Percentiles rank a stretch among this genome's conserved stretches.
These are phyloP conservation scores for Zoysia pacifica DNA, from an alignment of 176 grass and related monocot species.

Conservation along the genomic window DNA sequence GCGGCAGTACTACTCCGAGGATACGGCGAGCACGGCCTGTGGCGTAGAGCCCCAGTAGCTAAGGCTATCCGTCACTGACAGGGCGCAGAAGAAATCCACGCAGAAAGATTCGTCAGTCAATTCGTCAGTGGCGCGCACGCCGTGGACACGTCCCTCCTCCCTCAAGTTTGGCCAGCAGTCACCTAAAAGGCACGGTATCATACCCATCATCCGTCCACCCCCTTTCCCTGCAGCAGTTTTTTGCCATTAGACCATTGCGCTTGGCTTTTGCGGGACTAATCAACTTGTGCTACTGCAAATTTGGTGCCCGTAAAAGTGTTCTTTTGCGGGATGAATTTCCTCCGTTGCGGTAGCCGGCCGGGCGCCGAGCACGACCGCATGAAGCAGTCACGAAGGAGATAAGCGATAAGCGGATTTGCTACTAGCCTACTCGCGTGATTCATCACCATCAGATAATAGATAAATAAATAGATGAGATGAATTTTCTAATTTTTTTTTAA, in stretches of 20 bases:
- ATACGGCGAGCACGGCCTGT: neutral
- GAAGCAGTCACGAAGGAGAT: neutral
- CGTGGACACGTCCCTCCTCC: neutral
- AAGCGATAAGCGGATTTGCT: neutral
- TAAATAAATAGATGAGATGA: too few relatives aligned
- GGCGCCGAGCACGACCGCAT: neutral
- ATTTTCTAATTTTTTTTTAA: too few relatives aligned
- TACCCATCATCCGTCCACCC: neutral
- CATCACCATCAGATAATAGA: too few relatives aligned
- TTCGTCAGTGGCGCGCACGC: conserved; percentile 14
- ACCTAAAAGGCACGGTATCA: neutral
- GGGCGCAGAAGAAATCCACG: neutral
- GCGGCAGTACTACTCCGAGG: neutral
- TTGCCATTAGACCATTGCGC: neutral
- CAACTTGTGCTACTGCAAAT: neutral
- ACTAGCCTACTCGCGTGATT: too few relatives aligned
- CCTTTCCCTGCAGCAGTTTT: conserved; percentile 14
- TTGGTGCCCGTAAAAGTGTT: neutral
- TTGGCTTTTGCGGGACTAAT: neutral
- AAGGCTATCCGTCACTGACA: conserved; percentile 7
- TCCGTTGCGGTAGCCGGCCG: too few relatives aligned
- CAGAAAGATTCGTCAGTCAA: conserved; percentile 37
- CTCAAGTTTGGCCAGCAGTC: conserved; percentile 19
- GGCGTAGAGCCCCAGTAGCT: neutral
- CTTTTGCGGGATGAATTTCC: neutral